Evolutionary conservation across 495 filamentous ascomycete genomes (phyloP).

Genomic region (Pyrenopolyporus hunteri): DNA sequence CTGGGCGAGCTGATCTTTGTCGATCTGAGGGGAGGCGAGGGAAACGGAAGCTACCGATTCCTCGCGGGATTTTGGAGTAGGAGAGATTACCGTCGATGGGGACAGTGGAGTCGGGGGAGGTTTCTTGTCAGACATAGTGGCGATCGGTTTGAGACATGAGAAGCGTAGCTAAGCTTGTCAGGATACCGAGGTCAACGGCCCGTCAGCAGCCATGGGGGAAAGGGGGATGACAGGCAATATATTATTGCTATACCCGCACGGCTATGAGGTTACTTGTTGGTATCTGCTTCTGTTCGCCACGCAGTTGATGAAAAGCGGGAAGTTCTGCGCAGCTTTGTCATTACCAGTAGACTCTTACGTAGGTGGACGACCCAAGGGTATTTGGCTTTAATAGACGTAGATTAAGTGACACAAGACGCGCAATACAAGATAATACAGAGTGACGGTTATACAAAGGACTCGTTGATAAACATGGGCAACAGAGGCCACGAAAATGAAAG

Average conservation of each 20-base stretch:
- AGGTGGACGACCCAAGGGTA: too few species aligned
- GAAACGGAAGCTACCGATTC: slow-evolving; percentile 70
- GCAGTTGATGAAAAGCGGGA: neutral
- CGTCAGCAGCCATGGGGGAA: neutral
- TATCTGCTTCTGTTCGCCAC: neutral
- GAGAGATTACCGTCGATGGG: slow-evolving; percentile 27
- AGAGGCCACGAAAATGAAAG: slow-evolving; percentile 1
- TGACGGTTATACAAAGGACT: neutral
- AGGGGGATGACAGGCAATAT: neutral
- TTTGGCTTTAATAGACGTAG: too few species aligned
- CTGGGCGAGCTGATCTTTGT: slow-evolving; percentile 73
- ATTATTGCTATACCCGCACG: slow-evolving; percentile 1
- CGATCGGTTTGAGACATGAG: slow-evolving; percentile 21
- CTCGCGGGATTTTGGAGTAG: slow-evolving; percentile 57
- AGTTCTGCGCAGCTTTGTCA: slow-evolving; percentile 1
- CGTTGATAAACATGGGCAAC: slow-evolving; percentile 6
- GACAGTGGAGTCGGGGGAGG: slow-evolving; percentile 38
- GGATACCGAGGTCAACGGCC: neutral
- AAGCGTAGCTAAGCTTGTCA: slow-evolving; percentile 2
- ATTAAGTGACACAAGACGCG: too few species aligned
- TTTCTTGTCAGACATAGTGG: slow-evolving; percentile 41
- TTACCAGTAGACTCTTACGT: too few species aligned
- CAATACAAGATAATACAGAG: neutral
- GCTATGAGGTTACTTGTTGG: neutral
- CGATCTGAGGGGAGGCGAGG: slow-evolving; percentile 58